A percentile compares a stretch with the other conserved stretches of the same genome.
Evolutionary conservation across 805 yeast genomes (phyloP).

Genomic region (Blastobotrys americana): DNA sequence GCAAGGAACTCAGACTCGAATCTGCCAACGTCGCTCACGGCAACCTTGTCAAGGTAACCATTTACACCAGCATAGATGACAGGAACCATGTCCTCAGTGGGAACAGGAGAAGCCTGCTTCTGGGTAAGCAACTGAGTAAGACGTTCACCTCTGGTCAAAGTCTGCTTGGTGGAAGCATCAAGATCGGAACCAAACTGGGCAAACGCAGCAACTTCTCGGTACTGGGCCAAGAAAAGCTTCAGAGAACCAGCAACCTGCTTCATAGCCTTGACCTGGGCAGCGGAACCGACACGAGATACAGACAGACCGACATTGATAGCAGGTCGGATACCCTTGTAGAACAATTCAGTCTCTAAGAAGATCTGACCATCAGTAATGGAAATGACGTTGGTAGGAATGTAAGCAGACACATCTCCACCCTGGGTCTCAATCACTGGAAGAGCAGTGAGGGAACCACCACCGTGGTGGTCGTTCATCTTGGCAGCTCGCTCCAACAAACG

Average conservation of each 20-base stretch:
- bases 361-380: slow-evolving; percentile 97
- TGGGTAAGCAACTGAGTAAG: slow-evolving; percentile 97
- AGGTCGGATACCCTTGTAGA: slow-evolving; percentile 99
- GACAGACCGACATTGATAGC: slow-evolving; percentile 99
- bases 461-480: slow-evolving; percentile 82
- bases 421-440: slow-evolving; percentile 96
- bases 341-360: slow-evolving; percentile 98
- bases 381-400: slow-evolving; percentile 96
- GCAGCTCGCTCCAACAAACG: slow-evolving; percentile 97
- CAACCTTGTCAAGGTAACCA: slow-evolving; percentile 91
- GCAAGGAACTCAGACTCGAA: slow-evolving; percentile 91
- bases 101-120: slow-evolving; percentile 92
- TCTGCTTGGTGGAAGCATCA: slow-evolving; percentile 99
- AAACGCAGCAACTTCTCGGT: slow-evolving; percentile 99
- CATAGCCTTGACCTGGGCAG: slow-evolving; percentile 99
- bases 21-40: slow-evolving; percentile 78
- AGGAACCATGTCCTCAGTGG: slow-evolving; percentile 99
- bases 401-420: slow-evolving; percentile 98
- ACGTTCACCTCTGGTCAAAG: slow-evolving; percentile 99
- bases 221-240: slow-evolving; percentile 99
- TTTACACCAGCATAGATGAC: slow-evolving; percentile 98
- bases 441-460: slow-evolving; percentile 94
- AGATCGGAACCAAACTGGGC: slow-evolving; percentile 99
- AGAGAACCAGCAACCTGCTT: slow-evolving; percentile 99
- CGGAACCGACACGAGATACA: slow-evolving; percentile 99